Evolutionary conservation across 139 green algal genomes (phyloP).

Genomic region (Chlorella ohadii): DNA sequence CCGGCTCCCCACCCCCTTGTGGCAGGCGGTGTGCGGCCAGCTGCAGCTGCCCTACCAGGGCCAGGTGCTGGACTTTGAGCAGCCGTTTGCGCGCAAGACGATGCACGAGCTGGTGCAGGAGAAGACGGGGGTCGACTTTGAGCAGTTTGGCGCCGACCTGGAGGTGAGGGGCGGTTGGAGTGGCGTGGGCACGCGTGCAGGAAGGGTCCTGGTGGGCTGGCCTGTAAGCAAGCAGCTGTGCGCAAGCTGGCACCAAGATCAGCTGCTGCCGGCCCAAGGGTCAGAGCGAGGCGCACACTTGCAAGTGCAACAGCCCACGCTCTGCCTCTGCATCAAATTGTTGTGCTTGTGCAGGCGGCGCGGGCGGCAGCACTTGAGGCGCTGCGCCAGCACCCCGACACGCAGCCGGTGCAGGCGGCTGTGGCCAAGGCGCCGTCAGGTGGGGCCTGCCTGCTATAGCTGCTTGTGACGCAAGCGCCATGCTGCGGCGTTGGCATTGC

Average conservation of each 20-base stretch:
- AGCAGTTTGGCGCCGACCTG: slow-evolving; percentile 10
- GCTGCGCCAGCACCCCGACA: slow-evolving; percentile 42
- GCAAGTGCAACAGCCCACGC: too few relatives aligned
- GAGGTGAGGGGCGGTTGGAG: slow-evolving; percentile 1
- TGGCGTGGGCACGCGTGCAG: too few relatives aligned
- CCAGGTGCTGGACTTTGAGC: slow-evolving; percentile 76
- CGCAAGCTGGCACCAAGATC: too few relatives aligned
- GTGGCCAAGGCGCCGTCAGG: slow-evolving; percentile 29
- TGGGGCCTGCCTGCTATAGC: too few relatives aligned
- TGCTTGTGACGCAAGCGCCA: too few relatives aligned
- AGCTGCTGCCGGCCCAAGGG: too few relatives aligned
- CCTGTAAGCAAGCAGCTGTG: too few relatives aligned
- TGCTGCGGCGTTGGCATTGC: too few relatives aligned
- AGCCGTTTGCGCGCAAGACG: slow-evolving; percentile 86
- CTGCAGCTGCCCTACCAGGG: slow-evolving; percentile 83
- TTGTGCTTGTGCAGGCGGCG: slow-evolving; percentile 49
- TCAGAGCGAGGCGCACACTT: too few relatives aligned
- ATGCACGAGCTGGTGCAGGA: slow-evolving; percentile 94
- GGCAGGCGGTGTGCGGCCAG: slow-evolving; percentile 31
- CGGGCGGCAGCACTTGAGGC: slow-evolving; percentile 49
- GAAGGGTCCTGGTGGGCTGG: too few relatives aligned
- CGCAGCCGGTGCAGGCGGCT: slow-evolving; percentile 36
- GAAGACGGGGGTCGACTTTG: slow-evolving; percentile 33
- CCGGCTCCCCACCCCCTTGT: too few relatives aligned
- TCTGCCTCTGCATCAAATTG: too few relatives aligned